Evolutionary conservation across 192 early-diverging fungal genomes (phyloP).

Genomic region (Funneliformis mosseae): DNA sequence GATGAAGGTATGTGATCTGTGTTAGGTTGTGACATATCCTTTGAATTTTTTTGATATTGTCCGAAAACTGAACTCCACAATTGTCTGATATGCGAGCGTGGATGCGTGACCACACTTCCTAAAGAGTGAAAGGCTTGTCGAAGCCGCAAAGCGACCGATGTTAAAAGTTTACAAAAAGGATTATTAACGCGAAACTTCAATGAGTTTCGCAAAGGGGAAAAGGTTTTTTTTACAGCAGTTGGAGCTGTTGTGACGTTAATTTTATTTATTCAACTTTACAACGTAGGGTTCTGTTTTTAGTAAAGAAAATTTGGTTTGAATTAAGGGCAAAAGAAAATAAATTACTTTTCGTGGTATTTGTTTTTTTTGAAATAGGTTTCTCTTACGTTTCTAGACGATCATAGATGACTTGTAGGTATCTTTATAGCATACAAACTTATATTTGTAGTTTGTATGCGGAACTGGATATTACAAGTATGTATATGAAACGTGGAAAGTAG

Average conservation of each 20-base stretch:
- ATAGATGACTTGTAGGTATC: not conserved
- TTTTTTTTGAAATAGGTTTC: not conserved
- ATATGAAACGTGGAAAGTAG: not conserved
- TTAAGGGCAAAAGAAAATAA: not conserved
- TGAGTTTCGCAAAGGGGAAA: not conserved
- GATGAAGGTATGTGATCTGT: not conserved
- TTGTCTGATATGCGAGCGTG: not conserved
- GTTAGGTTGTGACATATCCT: not conserved
- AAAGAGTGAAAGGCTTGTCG: not conserved
- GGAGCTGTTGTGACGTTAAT: not conserved
- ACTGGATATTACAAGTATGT: too few relatives aligned
- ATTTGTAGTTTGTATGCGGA: not conserved
- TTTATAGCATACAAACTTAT: not conserved
- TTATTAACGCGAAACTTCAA: not conserved
- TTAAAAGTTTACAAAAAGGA: not conserved
- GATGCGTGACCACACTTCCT: not conserved
- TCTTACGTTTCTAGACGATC: not conserved
- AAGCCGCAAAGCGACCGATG: slow-evolving; percentile 15
- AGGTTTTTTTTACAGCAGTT: not conserved
- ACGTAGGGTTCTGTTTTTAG: not conserved
- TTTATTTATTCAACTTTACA: not conserved
- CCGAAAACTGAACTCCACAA: not conserved
- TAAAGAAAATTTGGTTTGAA: not conserved
- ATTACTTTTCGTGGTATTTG: not conserved
- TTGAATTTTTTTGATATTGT: not conserved